Base-by-base conservation (phyloP, 225 moss, liverwort and hornwort genomes). In the Thuidium tamariscinum region DNA sequence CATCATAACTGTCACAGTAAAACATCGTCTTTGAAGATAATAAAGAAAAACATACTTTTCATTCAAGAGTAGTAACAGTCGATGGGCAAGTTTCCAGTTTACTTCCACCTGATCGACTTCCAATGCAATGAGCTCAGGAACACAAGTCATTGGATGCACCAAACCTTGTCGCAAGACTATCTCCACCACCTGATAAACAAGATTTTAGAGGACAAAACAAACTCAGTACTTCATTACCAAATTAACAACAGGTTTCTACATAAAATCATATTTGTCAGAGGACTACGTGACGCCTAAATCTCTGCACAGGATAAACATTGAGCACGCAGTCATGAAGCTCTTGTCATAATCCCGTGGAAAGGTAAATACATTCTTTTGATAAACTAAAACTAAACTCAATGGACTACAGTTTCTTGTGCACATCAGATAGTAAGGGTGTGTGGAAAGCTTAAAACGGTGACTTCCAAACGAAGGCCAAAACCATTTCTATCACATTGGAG, bases 101-200 rank as follows among this genome's bases (percentile, higher is more conserved):
- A 89, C 88, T 88, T 99, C 98, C 79, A 92, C 67, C 74, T 92
- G 91, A 80, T 99, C 98, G 71, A 96, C 94, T 85, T 99, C 98
- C 93, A 96, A 59, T 27, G 98, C 98, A 89, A 99, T 97, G 44
- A 99, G 96, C 81, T 95, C 94, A 19, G 97, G 97, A 72, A 99
- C 94, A 79, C 97, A 97, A n/a, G 97, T 95, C 92, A 99, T 99
- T 60, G 97, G 98, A 89, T 99, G 98, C 81, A 97, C 94, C 76
- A 98, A 91, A 61, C 98, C 98, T 93, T 98, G 98, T 80, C 98
- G 96, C 80, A 97, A 92, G 68, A 98, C 97, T 57, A 96, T 95
- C 86, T 98, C 98, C 83, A 97, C 93, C 65, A 96, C 96, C 96
- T 96, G 86, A 51, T 66, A 74, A 30, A 48, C n/a, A 79, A 52